Percentiles rank a stretch among this genome's conserved stretches.
Conservation (phyloP, 192 early-diverging fungal species). For the Allomyces arbusculus region DNA sequence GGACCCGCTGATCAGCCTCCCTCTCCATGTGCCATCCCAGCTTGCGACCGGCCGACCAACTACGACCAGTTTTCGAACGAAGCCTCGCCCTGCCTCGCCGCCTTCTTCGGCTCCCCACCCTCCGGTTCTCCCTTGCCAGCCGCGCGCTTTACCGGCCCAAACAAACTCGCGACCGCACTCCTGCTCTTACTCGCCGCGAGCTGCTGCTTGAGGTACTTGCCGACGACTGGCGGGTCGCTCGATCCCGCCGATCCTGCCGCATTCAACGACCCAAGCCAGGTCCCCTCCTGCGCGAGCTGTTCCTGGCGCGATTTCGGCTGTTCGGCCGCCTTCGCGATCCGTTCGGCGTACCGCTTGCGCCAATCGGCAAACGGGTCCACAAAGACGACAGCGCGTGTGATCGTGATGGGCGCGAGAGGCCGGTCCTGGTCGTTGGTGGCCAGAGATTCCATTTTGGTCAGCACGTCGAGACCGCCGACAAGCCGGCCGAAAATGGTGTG, state of each 20-base stretch:
- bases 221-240: no score
- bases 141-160: no score
- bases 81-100: no score
- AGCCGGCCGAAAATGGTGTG: slow-evolving; percentile 89
- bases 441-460: slow-evolving; percentile 58
- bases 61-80: no score
- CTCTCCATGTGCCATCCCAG: no score
- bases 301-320: not conserved
- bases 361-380: slow-evolving; percentile 73
- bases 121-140: no score
- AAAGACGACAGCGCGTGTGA: slow-evolving; percentile 49
- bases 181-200: not conserved
- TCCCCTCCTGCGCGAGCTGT: not conserved
- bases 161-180: not conserved
- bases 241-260: no score
- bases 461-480: slow-evolving; percentile 63
- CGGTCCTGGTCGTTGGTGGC: slow-evolving; percentile 49
- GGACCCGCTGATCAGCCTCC: no score
- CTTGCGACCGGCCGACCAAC: no score
- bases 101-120: no score
- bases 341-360: slow-evolving; percentile 17
- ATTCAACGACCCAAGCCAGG: not conserved
- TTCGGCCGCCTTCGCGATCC: not conserved
- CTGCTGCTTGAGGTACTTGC: not conserved
- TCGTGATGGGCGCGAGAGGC: slow-evolving; percentile 49